A percentile compares a stretch with the other conserved stretches of the same genome.
Conservation (phyloP, 1,284 basidiomycete genomes). For the Tilletia caries region DNA sequence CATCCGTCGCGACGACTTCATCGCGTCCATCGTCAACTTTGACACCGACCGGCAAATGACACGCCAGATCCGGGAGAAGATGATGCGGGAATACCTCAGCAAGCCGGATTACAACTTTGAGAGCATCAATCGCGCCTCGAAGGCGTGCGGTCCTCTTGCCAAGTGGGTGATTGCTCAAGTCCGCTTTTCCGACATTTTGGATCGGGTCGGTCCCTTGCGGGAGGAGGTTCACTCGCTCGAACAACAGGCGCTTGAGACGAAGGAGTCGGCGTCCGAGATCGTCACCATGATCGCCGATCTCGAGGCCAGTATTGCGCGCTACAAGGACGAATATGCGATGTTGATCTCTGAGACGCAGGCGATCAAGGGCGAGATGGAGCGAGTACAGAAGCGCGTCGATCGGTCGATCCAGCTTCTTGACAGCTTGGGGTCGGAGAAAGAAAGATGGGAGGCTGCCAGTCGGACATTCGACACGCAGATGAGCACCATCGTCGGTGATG, state of each 20-base stretch:
- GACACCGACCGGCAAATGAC: conserved; percentile 90
- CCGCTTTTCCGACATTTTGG: conserved; percentile 92
- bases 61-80: conserved; percentile 77
- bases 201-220: conserved; percentile 93
- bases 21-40: conserved; percentile 92
- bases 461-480: conserved; percentile 96
- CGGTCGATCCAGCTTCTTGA: conserved; percentile 92
- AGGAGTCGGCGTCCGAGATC: conserved; percentile 83
- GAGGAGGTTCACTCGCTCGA: conserved; percentile 93
- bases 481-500: conserved; percentile 97
- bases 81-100: conserved; percentile 90
- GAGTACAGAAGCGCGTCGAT: conserved; percentile 93
- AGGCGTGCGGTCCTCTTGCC: conserved; percentile 94
- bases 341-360: conserved; percentile 96
- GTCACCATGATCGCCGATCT: conserved; percentile 89
- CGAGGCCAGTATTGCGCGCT: conserved; percentile 83
- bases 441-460: conserved; percentile 91
- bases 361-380: conserved; percentile 97
- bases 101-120: conserved; percentile 93
- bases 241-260: conserved; percentile 83
- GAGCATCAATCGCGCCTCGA: conserved; percentile 88
- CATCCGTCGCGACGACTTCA: conserved; percentile 96
- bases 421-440: conserved; percentile 89
- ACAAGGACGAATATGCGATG: conserved; percentile 96
- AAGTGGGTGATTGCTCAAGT: conserved; percentile 99